Conservation (phyloP, 1,139 yeast genomes). For the Nakaseomyces uthaithaninus region DNA sequence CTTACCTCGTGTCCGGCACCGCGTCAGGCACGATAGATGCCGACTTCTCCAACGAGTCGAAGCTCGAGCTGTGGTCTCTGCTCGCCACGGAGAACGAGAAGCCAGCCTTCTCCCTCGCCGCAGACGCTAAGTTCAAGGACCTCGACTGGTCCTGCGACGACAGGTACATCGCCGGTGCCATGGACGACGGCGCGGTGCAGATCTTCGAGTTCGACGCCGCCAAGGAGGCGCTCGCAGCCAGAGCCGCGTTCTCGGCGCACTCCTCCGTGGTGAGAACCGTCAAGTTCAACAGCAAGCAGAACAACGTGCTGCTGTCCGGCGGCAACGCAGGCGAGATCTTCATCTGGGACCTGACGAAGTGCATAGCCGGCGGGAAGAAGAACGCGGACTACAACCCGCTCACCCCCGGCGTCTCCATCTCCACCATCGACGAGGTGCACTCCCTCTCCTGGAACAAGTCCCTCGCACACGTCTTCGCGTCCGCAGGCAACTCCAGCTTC, state of each 20-base stretch:
- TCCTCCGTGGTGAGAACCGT: conserved; percentile 64
- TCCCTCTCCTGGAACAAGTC: conserved; percentile 85
- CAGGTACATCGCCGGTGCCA: conserved; percentile 77
- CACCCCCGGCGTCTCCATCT: conserved; percentile 69
- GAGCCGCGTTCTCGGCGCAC: conserved; percentile 52
- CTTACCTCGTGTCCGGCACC: conserved; percentile 80
- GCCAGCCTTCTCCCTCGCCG: conserved; percentile 52
- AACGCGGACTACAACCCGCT: conserved; percentile 42
- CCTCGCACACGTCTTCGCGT: conserved; percentile 81
- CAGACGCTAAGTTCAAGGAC: conserved; percentile 55
- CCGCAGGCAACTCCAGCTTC: conserved; percentile 74
- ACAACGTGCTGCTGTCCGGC: conserved; percentile 72
- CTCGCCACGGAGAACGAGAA: conserved; percentile 37
- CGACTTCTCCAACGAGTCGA: conserved; percentile 69
- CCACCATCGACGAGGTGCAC: conserved; percentile 75
- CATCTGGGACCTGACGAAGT: conserved; percentile 77
- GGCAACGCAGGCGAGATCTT: conserved; percentile 80
- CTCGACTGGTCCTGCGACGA: conserved; percentile 76
- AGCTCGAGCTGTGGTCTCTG: conserved; percentile 73
- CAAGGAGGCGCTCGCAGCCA: conserved; percentile 40
- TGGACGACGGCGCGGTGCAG: conserved; percentile 73
- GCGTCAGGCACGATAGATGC: conserved; percentile 93
- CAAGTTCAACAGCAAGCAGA: conserved; percentile 69
- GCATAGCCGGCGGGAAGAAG: conserved; percentile 18
- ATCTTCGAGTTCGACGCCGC: conserved; percentile 52